These are phyloP conservation scores for Scheffersomyces parashehatae DNA, from an alignment of 1,139 yeast genomes.

Conservation along the genomic window DNA sequence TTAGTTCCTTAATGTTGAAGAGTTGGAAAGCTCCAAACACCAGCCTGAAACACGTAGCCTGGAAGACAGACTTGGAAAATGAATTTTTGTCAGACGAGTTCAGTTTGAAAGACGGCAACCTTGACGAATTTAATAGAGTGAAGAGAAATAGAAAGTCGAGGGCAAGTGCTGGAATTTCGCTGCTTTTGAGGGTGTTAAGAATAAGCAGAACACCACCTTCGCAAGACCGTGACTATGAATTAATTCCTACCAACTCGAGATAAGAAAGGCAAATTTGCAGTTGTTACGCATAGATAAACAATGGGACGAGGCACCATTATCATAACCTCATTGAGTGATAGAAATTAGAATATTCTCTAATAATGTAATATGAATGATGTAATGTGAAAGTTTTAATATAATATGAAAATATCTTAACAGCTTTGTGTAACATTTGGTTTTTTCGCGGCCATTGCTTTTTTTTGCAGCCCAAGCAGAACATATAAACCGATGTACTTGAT, in stretches of 20 bases:
- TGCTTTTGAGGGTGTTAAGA: background rate
- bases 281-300: no score
- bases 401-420: no score
- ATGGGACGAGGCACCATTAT: no score
- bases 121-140: conserved; percentile 30
- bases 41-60: conserved; percentile 5
- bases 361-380: no score
- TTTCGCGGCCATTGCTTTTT: no score
- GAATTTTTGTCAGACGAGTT: conserved; percentile 20
- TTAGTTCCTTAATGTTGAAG: conserved; percentile 73
- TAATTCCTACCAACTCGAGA: background rate
- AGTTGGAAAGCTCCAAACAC: conserved; percentile 52
- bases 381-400: no score
- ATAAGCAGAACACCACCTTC: background rate
- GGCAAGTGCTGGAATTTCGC: background rate
- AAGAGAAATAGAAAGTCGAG: conserved; percentile 18
- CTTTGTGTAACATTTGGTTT: no score
- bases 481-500: no score
- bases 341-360: no score
- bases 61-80: conserved; percentile 24
- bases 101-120: conserved; percentile 29
- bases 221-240: background rate
- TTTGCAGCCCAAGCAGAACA: no score
- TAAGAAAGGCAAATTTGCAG: no score
- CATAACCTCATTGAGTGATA: no score